phyloP scores from a whole-genome alignment of 2,329 filamentous ascomycete species.

The Cordyceps fumosorosea region DNA sequence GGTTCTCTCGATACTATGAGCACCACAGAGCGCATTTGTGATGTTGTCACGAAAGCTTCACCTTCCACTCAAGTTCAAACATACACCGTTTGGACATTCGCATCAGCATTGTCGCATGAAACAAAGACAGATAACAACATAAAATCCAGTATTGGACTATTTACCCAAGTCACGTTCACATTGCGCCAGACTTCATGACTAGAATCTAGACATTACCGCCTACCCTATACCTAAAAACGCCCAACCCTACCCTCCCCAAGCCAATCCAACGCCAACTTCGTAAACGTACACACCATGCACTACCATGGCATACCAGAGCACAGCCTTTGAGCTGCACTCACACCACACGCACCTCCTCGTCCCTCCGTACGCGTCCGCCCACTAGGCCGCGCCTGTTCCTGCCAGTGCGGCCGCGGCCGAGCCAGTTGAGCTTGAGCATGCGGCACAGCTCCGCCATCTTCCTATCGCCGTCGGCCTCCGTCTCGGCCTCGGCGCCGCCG shows the following conservation, averaged over 20 bases:
- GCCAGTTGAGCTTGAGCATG: conserved; percentile 93
- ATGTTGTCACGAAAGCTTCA: no score
- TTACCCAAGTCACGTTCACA: not conserved
- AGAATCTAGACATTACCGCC: not conserved
- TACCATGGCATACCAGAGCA: no score
- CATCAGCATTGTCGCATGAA: no score
- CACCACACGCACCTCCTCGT: conserved; percentile 36
- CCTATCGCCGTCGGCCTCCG: conserved; percentile 66
- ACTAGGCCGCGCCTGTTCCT: conserved; percentile 87
- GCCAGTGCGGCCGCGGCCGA: conserved; percentile 82
- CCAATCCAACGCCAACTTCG: not conserved
- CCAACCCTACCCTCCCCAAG: not conserved
- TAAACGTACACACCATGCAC: not conserved
- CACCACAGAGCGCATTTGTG: no score
- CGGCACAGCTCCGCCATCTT: conserved; percentile 80
- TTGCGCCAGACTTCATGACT: not conserved
- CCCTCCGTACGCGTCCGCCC: conserved; percentile 52
- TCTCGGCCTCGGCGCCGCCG: conserved; percentile 52
- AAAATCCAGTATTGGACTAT: no score
- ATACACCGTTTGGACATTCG: no score
- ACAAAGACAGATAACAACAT: no score
- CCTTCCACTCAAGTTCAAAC: no score
- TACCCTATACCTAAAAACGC: conserved; percentile 6
- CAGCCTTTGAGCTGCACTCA: conserved; percentile 12
- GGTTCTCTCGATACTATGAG: no score